Percentiles rank a stretch among this genome's conserved stretches.
Conservation (phyloP, 306 rosid genomes). For the Vigna trinervia region DNA sequence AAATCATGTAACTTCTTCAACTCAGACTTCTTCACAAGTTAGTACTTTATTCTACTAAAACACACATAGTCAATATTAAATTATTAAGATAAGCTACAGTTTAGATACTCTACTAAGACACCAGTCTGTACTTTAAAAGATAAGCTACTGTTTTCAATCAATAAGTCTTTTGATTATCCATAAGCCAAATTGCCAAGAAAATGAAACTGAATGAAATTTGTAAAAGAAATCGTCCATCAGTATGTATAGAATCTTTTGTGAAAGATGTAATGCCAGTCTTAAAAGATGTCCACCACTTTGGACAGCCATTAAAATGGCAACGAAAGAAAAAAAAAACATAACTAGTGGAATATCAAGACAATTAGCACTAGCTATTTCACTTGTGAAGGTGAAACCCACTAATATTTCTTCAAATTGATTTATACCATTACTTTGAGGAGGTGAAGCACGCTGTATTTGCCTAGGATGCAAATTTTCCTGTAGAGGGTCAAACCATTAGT, state of each 20-base stretch:
- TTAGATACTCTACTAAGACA: slow-evolving; percentile 22
- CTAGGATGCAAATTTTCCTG: slow-evolving; percentile 69
- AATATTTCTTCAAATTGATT: slow-evolving; percentile 29
- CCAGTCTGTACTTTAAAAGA: not conserved
- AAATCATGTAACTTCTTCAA: slow-evolving; percentile 15
- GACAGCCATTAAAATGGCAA: slow-evolving; percentile 30
- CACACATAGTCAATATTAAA: not conserved
- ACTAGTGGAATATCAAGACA: slow-evolving; percentile 27
- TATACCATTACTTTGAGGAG: slow-evolving; percentile 59
- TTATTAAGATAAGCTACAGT: not conserved
- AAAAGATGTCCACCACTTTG: not conserved
- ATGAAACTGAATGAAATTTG: too few relatives aligned
- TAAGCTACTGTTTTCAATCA: not conserved
- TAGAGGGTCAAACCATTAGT: slow-evolving; percentile 43
- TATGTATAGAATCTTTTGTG: not conserved
- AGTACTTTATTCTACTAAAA: slow-evolving; percentile 28
- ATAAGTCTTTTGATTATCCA: too few relatives aligned
- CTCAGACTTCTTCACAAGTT: not conserved
- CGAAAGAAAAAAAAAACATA: slow-evolving; percentile 6
- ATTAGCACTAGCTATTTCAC: slow-evolving; percentile 24
- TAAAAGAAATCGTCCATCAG: not conserved
- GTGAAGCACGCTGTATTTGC: slow-evolving; percentile 43
- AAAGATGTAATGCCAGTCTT: slow-evolving; percentile 31
- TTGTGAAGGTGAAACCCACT: slow-evolving; percentile 18
- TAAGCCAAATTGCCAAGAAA: too few relatives aligned